Evolutionary conservation across 352 stramenopile genomes (phyloP), one percentile per base, ranked within the genome.

Genomic region (Phytophthora idaei): DNA sequence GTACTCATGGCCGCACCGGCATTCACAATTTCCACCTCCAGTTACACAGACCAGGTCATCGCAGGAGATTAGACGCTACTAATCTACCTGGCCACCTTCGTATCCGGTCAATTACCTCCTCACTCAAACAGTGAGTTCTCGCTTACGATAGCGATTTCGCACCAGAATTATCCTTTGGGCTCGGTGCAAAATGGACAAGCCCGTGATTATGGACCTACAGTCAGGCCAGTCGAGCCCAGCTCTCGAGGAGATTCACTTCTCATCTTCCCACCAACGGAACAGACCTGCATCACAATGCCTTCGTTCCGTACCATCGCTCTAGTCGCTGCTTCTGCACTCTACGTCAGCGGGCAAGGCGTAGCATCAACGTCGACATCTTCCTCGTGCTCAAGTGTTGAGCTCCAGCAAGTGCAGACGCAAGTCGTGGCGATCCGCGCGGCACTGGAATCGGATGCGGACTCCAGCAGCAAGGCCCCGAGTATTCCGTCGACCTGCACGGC

Each of bases 401-500:
- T 54, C 28, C 57, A 71, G 34, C 64, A 50, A 27, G 42, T 71
- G 34, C 49, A 71, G 50, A 48, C 36, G 7, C 42, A 48, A 51
- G 32, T 67, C 6, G 36, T 44, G 2, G 50, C 41, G 15, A 71
- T 71, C 32, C 64, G 64, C 42, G 44, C 44, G 2, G 61, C 42
- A 8, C 17, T 71, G 2, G 57, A 57, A 21, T 71, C 64, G 3
- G 57, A 61, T 10, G 50, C 34, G 1, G 55, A 48, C 11, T 71
- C 64, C 37, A 61, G 50, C 28, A 71, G 45, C 50, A 47, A 61
- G 29, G 42, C 42, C 10, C 21, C 51, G 1, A 67, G 7, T 8
- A 45, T 71, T 2, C 64, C 57, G 25, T 39, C 37, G 14, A 54
- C 34, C 8, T 71, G 64, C 64, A 71, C 61, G 44, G 36, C 42